Evolutionary conservation across 169 alveolate species (phyloP).

Genomic region (Cryptosporidium baileyi): DNA sequence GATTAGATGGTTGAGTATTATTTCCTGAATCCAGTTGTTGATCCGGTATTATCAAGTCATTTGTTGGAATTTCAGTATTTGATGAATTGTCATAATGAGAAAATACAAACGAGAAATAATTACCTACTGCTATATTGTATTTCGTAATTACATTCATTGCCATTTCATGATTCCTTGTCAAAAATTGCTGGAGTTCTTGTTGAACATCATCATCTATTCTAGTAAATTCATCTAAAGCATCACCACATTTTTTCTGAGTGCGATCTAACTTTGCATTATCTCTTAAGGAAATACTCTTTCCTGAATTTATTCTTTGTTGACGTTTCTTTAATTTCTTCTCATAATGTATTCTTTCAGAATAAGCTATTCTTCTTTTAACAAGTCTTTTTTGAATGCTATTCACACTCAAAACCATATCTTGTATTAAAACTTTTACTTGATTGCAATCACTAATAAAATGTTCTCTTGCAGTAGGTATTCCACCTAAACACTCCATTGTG

Average conservation of each 20-base stretch:
- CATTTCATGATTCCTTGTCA: slow-evolving; percentile 55
- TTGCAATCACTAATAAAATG: slow-evolving; percentile 46
- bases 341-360: slow-evolving; percentile 64
- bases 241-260: slow-evolving; percentile 66
- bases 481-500: slow-evolving; percentile 49
- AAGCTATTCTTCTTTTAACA: slow-evolving; percentile 48
- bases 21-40: background rate
- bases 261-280: slow-evolving; percentile 64
- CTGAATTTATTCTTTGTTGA: slow-evolving; percentile 44
- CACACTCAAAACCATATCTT: slow-evolving; percentile 47
- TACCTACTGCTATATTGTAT: slow-evolving; percentile 30
- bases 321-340: slow-evolving; percentile 55
- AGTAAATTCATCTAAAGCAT: slow-evolving; percentile 65
- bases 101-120: slow-evolving; percentile 41
- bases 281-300: slow-evolving; percentile 36
- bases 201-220: slow-evolving; percentile 67
- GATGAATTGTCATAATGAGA: slow-evolving; percentile 47
- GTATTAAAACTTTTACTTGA: slow-evolving; percentile 46
- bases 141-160: slow-evolving; percentile 24
- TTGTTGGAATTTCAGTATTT: slow-evolving; percentile 36
- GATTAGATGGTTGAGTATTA: background rate
- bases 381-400: slow-evolving; percentile 57
- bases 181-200: slow-evolving; percentile 52
- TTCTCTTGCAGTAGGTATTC: slow-evolving; percentile 54
- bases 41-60: slow-evolving; percentile 37